Base-by-base conservation (phyloP, 2,329 filamentous ascomycete genomes). In the Calonectria crousiana region DNA sequence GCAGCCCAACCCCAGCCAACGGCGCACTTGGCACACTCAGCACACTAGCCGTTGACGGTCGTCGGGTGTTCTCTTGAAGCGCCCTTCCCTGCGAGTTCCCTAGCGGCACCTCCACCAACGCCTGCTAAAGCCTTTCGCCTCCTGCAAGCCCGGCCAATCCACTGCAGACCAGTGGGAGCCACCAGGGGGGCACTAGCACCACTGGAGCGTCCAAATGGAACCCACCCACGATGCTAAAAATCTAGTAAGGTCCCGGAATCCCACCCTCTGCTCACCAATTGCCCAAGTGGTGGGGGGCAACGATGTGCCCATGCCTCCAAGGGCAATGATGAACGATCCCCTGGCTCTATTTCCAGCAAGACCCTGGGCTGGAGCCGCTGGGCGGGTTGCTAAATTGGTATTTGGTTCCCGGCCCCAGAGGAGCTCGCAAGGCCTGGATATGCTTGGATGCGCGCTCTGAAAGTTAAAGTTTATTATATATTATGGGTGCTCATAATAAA, bases 301-400 rank as follows among this genome's bases (percentile, higher is more conserved):
- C 51, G 51, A 64, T 58, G 68, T 53, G 58, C n/a, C 58, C 36
- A 65, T n/a, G 16, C 69, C 41, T 58, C 56, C 41, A 52, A 67
- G 23, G 52, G 49, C 51, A 66, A 41, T 67, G 62, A 60, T 71
- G 62, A 51, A 44, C 69, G 53, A 41, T 36, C 51, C 49, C 26
- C 32, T 30, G 32, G 60, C 28, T 53, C 44, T 32, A 26, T 47
- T 49, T 62, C 56, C 56, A 62, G 56, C 41, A 62, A 26, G 23
- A n/a, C 36, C 56, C 44, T 52, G 60, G 28, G 20, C 30, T 71
- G 49, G 30, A 66, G 41, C 60, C 58, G 36, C 58, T 51, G 64
- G 51, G 20, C 67, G 62, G 67, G 56, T 71, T 74, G 72, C 72
- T 71, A 74, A 71, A 74, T 71, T 71, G 32, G 67, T 67, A 56